Evolutionary conservation across 352 stramenopile genomes (phyloP).

Genomic region (Phytophthora citrophthora): DNA sequence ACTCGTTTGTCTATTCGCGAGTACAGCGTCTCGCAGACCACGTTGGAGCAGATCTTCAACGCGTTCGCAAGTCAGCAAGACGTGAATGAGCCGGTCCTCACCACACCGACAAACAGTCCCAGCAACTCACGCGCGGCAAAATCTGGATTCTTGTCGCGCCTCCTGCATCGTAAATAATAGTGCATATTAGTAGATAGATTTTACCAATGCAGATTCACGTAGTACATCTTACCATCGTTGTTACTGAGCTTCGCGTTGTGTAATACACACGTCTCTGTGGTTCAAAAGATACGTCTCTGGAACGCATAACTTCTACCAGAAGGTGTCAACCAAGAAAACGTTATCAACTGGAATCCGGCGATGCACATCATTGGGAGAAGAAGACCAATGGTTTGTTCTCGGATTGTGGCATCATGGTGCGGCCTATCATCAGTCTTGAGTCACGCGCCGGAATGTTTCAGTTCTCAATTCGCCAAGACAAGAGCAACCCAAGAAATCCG

Average conservation of each 20-base stretch:
- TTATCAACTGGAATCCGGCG: not conserved
- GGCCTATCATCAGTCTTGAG: too few species aligned
- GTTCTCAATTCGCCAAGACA: not conserved
- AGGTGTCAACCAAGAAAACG: not conserved
- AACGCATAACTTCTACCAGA: too few species aligned
- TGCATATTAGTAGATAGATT: too few species aligned
- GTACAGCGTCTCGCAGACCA: constrained; percentile 90
- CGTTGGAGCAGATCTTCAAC: constrained; percentile 73
- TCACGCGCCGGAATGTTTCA: not conserved
- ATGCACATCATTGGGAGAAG: too few species aligned
- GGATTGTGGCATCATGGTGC: not conserved
- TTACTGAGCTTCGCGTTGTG: too few species aligned
- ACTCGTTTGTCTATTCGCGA: constrained; percentile 66
- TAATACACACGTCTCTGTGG: too few species aligned
- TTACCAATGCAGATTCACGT: too few species aligned
- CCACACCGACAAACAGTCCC: constrained; percentile 13
- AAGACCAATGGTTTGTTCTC: too few species aligned
- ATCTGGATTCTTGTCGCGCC: constrained; percentile 11
- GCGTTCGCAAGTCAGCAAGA: constrained; percentile 83
- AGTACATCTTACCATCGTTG: not conserved
- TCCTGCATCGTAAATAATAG: constrained; percentile 3
- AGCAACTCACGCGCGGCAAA: not conserved
- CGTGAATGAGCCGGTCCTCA: constrained; percentile 32
- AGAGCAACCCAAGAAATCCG: not conserved
- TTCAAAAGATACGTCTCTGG: too few species aligned